Base-by-base conservation (phyloP, 345 rosid species). In the Populus davidiana region DNA sequence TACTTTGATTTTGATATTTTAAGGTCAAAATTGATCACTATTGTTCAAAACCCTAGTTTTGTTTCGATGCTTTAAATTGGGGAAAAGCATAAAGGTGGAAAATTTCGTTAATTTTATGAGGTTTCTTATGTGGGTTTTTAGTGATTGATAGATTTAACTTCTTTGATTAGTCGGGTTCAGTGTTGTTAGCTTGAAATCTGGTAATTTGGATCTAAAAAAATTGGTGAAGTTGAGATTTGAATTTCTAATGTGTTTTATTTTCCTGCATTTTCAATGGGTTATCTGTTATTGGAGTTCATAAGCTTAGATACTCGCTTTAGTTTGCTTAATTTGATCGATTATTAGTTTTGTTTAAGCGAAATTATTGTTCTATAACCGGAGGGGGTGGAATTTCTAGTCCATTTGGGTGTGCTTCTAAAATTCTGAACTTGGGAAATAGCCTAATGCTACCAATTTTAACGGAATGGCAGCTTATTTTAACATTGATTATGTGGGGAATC, bases 31-130 rank as follows among this genome's bases (percentile, higher is more conserved):
- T 80, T 69, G 70, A 62, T 69, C 70, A 67, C 29, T 56, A 9
- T 14, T 20, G 66, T 67, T 85, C 70, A 63, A 79, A 90, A 81
- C 91, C 89, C 91, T 87, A 87, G 79, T 83, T 18, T 39, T 71
- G 67, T 78, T 81, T 78, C 68, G 79, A 36, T 79, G 67, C 67
- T 81, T 27, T 23, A 63, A 81, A 61, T 71, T 76, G 49, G 80
- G 81, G 73, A 4, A 69, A 80, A 67, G 6, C 18, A 20, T 35
- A 33, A 52, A 4, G 25, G 54, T 16, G 54, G 17, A 31, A 33
- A 29, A 47, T 72, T 79, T 50, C 8, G 14, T 8, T 5, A 31
- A 33, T 70, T n/a, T 70, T 27, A 27, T 54, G 71, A 47, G 61
- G 71, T n/a, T 68, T 74, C n/a, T 0, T 49, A 47, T 59, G 44